A percentile compares a stretch with the other conserved stretches of the same genome.
These are phyloP conservation scores for Trichosporon ovoides DNA, from an alignment of 1,284 basidiomycete genomes.

Conservation along the genomic window DNA sequence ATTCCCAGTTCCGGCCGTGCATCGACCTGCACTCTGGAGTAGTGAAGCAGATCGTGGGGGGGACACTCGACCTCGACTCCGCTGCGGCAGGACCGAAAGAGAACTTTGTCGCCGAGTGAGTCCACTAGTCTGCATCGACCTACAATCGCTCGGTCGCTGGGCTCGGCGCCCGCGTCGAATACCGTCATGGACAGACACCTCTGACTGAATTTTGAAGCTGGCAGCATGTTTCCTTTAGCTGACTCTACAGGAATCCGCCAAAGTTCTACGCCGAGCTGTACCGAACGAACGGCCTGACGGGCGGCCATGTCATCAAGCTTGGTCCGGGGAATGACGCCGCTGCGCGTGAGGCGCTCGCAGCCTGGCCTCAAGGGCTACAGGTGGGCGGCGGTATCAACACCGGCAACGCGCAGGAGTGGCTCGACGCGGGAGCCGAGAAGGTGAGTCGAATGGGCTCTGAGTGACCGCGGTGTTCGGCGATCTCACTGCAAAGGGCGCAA, in stretches of 20 bases:
- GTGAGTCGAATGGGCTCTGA: too few relatives aligned
- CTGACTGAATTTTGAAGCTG: too few relatives aligned
- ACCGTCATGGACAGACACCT: too few relatives aligned
- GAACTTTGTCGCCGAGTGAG: slow-evolving; percentile 86
- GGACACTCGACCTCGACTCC: slow-evolving; percentile 58
- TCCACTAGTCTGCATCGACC: slow-evolving; percentile 25
- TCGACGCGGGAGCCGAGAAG: slow-evolving; percentile 85
- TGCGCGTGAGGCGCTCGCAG: slow-evolving; percentile 69
- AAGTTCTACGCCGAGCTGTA: slow-evolving; percentile 79
- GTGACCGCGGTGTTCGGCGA: too few relatives aligned
- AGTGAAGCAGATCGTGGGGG: slow-evolving; percentile 98
- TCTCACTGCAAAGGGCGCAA: too few relatives aligned
- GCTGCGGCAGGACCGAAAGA: slow-evolving; percentile 66
- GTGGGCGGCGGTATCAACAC: slow-evolving; percentile 89
- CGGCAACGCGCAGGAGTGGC: slow-evolving; percentile 76
- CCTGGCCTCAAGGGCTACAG: slow-evolving; percentile 84
- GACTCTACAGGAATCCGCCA: slow-evolving; percentile 63
- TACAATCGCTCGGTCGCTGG: too few relatives aligned
- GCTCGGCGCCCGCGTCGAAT: too few relatives aligned
- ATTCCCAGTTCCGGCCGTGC: slow-evolving; percentile 75
- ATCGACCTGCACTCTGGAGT: slow-evolving; percentile 92
- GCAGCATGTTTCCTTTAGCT: too few relatives aligned
- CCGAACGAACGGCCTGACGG: slow-evolving; percentile 61
- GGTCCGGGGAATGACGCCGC: slow-evolving; percentile 81
- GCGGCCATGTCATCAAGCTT: slow-evolving; percentile 96